Percentiles rank a stretch among this genome's conserved stretches.
Evolutionary conservation across 108 stramenopile species (phyloP).

Genomic region (Poteriospumella lacustris): DNA sequence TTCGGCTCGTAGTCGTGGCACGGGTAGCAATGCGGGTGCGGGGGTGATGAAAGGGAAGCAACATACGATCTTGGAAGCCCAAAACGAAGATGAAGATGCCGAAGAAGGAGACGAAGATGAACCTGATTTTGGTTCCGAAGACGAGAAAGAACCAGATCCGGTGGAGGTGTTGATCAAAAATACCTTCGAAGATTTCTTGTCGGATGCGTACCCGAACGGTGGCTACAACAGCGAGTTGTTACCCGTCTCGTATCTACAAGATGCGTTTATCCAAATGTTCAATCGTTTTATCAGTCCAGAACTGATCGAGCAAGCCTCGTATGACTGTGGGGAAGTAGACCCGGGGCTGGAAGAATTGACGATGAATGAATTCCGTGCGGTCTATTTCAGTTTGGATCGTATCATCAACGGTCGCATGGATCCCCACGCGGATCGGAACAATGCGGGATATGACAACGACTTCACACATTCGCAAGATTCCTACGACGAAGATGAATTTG

Average conservation of each 20-base stretch:
- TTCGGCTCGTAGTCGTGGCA: too few species aligned
- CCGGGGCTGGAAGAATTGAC: background rate
- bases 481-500: too few species aligned
- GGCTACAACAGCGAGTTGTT: background rate
- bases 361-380: background rate
- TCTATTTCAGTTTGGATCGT: background rate
- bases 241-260: background rate
- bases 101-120: conserved; percentile 1
- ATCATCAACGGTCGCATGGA: too few species aligned
- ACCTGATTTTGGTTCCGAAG: background rate
- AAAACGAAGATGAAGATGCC: background rate
- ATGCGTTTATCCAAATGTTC: background rate
- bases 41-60: too few species aligned
- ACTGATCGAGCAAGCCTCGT: background rate
- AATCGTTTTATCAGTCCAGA: background rate
- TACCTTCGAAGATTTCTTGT: background rate
- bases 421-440: too few species aligned
- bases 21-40: too few species aligned
- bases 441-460: too few species aligned
- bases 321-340: background rate
- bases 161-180: background rate
- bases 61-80: too few species aligned
- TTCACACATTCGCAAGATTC: too few species aligned
- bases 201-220: background rate
- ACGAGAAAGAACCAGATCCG: background rate